Evolutionary conservation across 2,329 filamentous ascomycete species (phyloP), one percentile per base, ranked within the genome.

Genomic region (Ilyonectria sp.): DNA sequence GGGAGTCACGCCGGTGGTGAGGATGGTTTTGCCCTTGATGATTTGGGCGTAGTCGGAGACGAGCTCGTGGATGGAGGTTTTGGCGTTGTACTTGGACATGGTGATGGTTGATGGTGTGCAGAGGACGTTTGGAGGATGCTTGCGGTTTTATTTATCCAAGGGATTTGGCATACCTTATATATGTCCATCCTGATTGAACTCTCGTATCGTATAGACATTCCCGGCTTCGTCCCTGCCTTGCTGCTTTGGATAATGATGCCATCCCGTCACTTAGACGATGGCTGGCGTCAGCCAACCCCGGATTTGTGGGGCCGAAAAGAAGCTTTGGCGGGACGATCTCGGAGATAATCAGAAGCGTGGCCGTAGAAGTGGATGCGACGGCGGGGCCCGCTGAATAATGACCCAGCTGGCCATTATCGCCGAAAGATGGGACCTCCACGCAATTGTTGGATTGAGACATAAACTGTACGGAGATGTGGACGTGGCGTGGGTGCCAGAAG

Each of bases 1-100:
- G 4, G 79, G 80, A 4, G 82, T 80, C 29, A 83, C 79, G n/a
- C 84, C 83, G 0, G 83, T 85, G 3, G 81, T 79, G 46, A 86
- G 77, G 57, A 85, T 74, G 4, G 74, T 77, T 52, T 82, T 83
- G 60, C 75, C 75, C 31, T 74, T 76, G 74, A 83, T 82, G 17
- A 76, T 69, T 19, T 66, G 23, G 56, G 76, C 68, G 50, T 78
- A 81, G 59, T 74, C 71, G 33, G 69, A 63, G 46, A 73, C 71
- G 29, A 82, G 73, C 6, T 78, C 74, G 17, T 69, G 67, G 69
- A 73, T 72, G 6, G 71, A 74, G 40, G 77, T 74, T 26, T 67
- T 69, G 15, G 31, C 17, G n/a, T 52, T 68, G 37, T 73, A 71
- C 52, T 55, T 55, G 40, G 67, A 47, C 55, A 64, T 67, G 31